Evolutionary conservation across 2,329 filamentous ascomycete species (phyloP).

Genomic region (Cryphonectria japonica): DNA sequence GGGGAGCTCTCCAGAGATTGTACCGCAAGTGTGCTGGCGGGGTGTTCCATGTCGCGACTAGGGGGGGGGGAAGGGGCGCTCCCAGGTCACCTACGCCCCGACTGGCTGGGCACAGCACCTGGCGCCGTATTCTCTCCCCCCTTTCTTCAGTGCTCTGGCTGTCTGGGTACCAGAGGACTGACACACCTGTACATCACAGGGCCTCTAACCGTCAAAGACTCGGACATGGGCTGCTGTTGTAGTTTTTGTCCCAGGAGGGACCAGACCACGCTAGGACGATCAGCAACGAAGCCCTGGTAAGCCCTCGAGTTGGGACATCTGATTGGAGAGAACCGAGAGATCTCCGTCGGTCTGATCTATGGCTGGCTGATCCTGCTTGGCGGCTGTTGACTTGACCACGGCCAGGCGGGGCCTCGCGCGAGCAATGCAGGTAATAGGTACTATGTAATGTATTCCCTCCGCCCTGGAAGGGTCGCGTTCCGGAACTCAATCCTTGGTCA

Average conservation of each 20-base stretch:
- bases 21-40: constrained; percentile 26
- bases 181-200: neutral
- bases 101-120: constrained; percentile 21
- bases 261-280: neutral
- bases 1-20: constrained; percentile 8
- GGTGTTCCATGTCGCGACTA: constrained; percentile 26
- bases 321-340: neutral
- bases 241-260: neutral
- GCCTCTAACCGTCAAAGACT: neutral
- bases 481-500: constrained; percentile 23
- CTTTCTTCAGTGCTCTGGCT: neutral
- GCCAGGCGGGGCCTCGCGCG: constrained; percentile 15
- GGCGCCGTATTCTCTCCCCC: neutral
- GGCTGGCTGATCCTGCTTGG: constrained; percentile 11
- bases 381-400: neutral
- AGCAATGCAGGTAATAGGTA: constrained; percentile 22
- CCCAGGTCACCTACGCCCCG: constrained; percentile 20
- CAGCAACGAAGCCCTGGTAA: neutral
- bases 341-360: constrained; percentile 5
- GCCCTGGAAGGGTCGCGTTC: constrained; percentile 20
- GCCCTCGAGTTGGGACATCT: neutral
- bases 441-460: constrained; percentile 8
- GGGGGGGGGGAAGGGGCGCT: neutral
- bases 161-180: neutral
- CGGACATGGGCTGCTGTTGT: neutral